Conservation (phyloP, 495 filamentous ascomycete genomes). For the Trichocladium antarcticum region DNA sequence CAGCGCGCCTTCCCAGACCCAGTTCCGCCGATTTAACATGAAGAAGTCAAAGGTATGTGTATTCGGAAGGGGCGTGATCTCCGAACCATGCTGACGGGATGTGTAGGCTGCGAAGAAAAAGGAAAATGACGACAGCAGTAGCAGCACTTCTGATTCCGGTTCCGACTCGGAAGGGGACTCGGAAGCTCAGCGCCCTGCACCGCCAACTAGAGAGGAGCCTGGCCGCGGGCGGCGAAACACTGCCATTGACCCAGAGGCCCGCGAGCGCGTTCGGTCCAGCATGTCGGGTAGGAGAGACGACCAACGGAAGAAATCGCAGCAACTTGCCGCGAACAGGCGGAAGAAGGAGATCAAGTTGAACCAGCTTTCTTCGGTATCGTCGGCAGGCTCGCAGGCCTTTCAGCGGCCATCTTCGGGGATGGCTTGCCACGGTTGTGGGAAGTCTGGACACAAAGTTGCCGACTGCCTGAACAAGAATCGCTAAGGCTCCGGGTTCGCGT, state of each 20-base stretch:
- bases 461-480: constrained; percentile 25
- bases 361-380: constrained; percentile 40
- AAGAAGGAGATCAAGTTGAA: constrained; percentile 51
- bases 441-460: constrained; percentile 20
- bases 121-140: constrained; percentile 12
- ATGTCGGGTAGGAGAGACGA: constrained; percentile 25
- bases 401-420: constrained; percentile 10
- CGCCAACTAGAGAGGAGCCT: constrained; percentile 1
- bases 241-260: neutral
- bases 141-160: constrained; percentile 13
- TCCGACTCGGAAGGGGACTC: constrained; percentile 4
- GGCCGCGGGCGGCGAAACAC: constrained; percentile 14
- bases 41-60: constrained; percentile 28
- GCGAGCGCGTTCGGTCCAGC: constrained; percentile 16
- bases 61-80: neutral
- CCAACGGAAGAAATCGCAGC: constrained; percentile 32
- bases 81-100: neutral
- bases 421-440: constrained; percentile 21
- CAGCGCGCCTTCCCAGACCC: constrained; percentile 3
- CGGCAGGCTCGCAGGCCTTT: constrained; percentile 16
- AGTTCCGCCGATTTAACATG: constrained; percentile 35
- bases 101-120: constrained; percentile 5
- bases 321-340: constrained; percentile 41
- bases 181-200: neutral
- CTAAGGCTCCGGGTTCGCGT: neutral